phyloP scores from a whole-genome alignment of 73 alveolate genomes.

The Paramecium primaurelia region DNA sequence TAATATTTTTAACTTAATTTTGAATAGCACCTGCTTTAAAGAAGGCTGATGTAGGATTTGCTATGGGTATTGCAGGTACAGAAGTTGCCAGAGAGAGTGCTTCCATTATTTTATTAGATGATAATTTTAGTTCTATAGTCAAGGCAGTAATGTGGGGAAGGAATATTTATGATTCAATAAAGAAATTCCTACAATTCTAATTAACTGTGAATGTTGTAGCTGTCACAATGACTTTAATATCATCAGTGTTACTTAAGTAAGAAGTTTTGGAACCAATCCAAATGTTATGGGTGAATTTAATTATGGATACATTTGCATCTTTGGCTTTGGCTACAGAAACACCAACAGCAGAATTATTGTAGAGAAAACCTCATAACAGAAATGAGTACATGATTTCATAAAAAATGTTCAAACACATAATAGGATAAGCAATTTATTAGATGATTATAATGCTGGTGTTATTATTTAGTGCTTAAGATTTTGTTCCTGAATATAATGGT shows the following conservation, averaged over 20 bases:
- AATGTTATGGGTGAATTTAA: constrained; percentile 90
- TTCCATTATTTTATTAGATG: constrained; percentile 87
- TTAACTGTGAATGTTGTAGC: constrained; percentile 88
- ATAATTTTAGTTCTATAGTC: constrained; percentile 87
- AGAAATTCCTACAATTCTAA: constrained; percentile 88
- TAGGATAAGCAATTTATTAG: constrained; percentile 77
- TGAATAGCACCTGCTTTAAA: constrained; percentile 59
- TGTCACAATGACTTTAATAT: constrained; percentile 72
- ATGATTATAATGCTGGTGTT: constrained; percentile 60
- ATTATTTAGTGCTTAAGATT: constrained; percentile 73
- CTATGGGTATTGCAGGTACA: constrained; percentile 92
- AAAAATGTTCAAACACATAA: constrained; percentile 86
- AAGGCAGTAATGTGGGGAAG: constrained; percentile 94
- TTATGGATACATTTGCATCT: constrained; percentile 89
- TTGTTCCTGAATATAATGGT: constrained; percentile 70
- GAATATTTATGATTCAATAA: constrained; percentile 86
- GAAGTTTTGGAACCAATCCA: constrained; percentile 84
- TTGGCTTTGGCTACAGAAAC: constrained; percentile 95
- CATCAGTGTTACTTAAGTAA: constrained; percentile 81
- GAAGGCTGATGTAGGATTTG: constrained; percentile 91
- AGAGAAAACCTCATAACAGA: constrained; percentile 83
- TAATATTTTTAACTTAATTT: neutral
- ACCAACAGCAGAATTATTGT: constrained; percentile 83
- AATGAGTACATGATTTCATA: constrained; percentile 84
- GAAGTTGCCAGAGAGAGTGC: constrained; percentile 95